Conservation (phyloP, 495 filamentous ascomycete genomes). For the Penicillium fimorum region DNA sequence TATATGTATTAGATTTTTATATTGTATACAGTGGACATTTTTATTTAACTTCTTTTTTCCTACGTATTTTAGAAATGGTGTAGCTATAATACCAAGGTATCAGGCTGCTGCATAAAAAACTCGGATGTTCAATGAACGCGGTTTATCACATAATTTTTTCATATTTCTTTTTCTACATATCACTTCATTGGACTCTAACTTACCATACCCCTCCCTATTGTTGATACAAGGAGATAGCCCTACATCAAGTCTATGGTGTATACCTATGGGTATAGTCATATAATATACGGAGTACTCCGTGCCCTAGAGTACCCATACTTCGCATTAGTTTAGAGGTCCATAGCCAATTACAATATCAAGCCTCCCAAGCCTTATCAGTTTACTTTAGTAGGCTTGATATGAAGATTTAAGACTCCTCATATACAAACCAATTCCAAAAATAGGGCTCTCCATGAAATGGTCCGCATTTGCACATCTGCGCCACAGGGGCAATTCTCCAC, state of each 20-base stretch:
- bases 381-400: too few species aligned
- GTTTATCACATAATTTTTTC: not conserved
- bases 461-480: not conserved
- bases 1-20: not conserved
- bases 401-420: not conserved
- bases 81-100: not conserved
- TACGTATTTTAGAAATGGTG: not conserved
- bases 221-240: too few species aligned
- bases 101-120: constrained; percentile 11
- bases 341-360: too few species aligned
- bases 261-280: too few species aligned
- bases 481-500: constrained; percentile 11
- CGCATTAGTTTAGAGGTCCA: too few species aligned
- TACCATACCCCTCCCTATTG: too few species aligned
- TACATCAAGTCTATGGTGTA: too few species aligned
- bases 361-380: too few species aligned
- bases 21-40: not conserved
- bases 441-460: constrained; percentile 5
- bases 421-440: constrained; percentile 1
- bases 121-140: not conserved
- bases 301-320: too few species aligned
- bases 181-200: too few species aligned
- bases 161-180: not conserved
- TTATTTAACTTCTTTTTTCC: not conserved
- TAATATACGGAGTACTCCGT: too few species aligned